Percentiles rank a stretch among this genome's conserved stretches.
These are phyloP conservation scores for Citeromyces hawaiiensis DNA, from an alignment of 1,139 yeast genomes.

Conservation along the genomic window DNA sequence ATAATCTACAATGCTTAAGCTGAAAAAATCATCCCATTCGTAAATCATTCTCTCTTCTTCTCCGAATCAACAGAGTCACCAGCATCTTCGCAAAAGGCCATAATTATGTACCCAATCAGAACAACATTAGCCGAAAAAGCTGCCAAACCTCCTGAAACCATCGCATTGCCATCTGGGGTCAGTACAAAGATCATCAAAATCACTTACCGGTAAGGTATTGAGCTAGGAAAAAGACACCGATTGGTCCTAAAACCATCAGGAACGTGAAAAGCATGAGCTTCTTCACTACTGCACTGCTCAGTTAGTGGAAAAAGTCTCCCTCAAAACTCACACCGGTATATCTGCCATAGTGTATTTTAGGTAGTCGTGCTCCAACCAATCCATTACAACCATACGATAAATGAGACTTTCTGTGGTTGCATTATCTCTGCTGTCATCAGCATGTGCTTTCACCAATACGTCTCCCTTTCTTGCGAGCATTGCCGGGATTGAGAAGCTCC, in stretches of 20 bases:
- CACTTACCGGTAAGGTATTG: slow-evolving; percentile 31
- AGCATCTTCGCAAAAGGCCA: slow-evolving; percentile 70
- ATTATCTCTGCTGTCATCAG: too few relatives aligned
- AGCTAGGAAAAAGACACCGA: slow-evolving; percentile 54
- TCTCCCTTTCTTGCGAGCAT: too few relatives aligned
- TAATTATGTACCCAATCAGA: slow-evolving; percentile 71
- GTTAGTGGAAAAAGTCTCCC: slow-evolving; percentile 5
- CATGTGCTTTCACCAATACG: too few relatives aligned
- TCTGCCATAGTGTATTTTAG: slow-evolving; percentile 31
- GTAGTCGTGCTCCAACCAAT: too few relatives aligned
- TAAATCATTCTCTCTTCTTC: background rate
- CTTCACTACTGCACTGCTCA: slow-evolving; percentile 36
- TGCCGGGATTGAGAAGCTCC: too few relatives aligned
- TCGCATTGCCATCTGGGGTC: slow-evolving; percentile 33
- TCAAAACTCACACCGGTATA: slow-evolving; percentile 40
- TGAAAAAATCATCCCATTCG: background rate
- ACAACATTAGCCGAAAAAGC: slow-evolving; percentile 84
- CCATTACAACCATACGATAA: too few relatives aligned
- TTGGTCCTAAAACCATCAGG: slow-evolving; percentile 77
- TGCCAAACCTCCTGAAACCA: slow-evolving; percentile 81
- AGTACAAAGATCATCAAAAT: background rate
- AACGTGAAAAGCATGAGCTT: slow-evolving; percentile 79
- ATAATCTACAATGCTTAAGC: too few relatives aligned
- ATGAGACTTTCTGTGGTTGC: too few relatives aligned
- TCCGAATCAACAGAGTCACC: background rate